phyloP scores from a whole-genome alignment of 148 eudicot genomes.

The Mesembryanthemum crystallinum region DNA sequence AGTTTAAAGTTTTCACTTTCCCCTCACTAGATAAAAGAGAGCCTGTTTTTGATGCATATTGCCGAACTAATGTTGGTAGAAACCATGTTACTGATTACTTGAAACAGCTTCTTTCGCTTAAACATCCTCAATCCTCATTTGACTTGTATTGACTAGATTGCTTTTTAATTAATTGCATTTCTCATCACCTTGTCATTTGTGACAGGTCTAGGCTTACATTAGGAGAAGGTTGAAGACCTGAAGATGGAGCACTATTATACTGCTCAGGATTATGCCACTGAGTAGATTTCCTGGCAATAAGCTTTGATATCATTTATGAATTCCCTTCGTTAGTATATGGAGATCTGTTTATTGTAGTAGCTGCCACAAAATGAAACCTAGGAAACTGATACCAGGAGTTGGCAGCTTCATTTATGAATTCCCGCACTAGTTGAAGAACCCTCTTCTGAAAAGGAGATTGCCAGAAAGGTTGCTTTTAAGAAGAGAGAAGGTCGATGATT shows the following conservation, averaged over 20 bases:
- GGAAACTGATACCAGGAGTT: constrained; percentile 75
- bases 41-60: constrained; percentile 87
- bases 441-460: constrained; percentile 86
- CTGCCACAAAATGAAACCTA: constrained; percentile 64
- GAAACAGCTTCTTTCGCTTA: constrained; percentile 91
- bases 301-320: constrained; percentile 19
- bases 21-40: constrained; percentile 47
- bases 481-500: constrained; percentile 88
- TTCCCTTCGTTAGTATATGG: constrained; percentile 7
- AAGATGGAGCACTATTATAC: constrained; percentile 97
- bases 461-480: constrained; percentile 89
- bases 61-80: constrained; percentile 95
- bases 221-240: constrained; percentile 98
- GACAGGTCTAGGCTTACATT: constrained; percentile 67
- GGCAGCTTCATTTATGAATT: constrained; percentile 95
- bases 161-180: background rate
- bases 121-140: constrained; percentile 55
- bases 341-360: constrained; percentile 13
- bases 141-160: background rate
- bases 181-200: background rate
- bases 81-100: constrained; percentile 92
- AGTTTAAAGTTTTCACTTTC: no score
- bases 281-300: constrained; percentile 67
- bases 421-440: constrained; percentile 78
- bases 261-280: constrained; percentile 73